These are phyloP conservation scores for Vanrija sp. DNA, from an alignment of 1,284 basidiomycete genomes.

Conservation along the genomic window DNA sequence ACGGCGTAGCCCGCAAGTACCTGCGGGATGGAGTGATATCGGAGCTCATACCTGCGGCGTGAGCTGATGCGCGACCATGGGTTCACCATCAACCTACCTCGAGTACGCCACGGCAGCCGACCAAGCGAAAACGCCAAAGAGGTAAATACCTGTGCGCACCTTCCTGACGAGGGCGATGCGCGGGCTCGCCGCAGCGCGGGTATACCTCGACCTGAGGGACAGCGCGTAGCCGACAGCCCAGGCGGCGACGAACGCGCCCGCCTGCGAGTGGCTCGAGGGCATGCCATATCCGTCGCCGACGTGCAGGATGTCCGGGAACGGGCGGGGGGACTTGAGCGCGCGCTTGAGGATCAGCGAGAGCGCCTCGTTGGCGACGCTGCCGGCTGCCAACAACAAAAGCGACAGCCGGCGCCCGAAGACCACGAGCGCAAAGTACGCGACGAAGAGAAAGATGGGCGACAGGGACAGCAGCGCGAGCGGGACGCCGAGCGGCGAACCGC, in stretches of 20 bases:
- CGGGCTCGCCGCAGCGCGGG: not conserved
- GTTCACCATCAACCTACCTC: slow-evolving; percentile 22
- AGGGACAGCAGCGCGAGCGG: slow-evolving; percentile 46
- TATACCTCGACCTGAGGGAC: slow-evolving; percentile 15
- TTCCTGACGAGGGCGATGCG: slow-evolving; percentile 7
- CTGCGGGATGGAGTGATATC: slow-evolving; percentile 43
- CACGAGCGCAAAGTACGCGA: slow-evolving; percentile 45
- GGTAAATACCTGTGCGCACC: slow-evolving; percentile 26
- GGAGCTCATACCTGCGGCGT: slow-evolving; percentile 35
- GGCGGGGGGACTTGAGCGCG: slow-evolving; percentile 18
- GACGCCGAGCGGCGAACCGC: slow-evolving; percentile 36
- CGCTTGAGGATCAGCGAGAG: slow-evolving; percentile 37
- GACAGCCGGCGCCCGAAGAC: slow-evolving; percentile 41
- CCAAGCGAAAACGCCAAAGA: slow-evolving; percentile 40
- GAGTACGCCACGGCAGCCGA: slow-evolving; percentile 43
- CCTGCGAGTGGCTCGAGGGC: slow-evolving; percentile 48
- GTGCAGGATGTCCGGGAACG: slow-evolving; percentile 13
- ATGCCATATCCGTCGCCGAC: slow-evolving; percentile 46
- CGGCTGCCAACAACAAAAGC: slow-evolving; percentile 34
- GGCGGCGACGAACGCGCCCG: slow-evolving; percentile 37
- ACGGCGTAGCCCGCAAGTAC: slow-evolving; percentile 37
- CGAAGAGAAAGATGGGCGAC: slow-evolving; percentile 49
- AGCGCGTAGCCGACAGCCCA: slow-evolving; percentile 38
- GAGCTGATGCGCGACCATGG: not conserved
- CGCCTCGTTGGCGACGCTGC: slow-evolving; percentile 39